phyloP scores from a whole-genome alignment of 768 basidiomycete genomes.

The Xerocomellus amylosporus region DNA sequence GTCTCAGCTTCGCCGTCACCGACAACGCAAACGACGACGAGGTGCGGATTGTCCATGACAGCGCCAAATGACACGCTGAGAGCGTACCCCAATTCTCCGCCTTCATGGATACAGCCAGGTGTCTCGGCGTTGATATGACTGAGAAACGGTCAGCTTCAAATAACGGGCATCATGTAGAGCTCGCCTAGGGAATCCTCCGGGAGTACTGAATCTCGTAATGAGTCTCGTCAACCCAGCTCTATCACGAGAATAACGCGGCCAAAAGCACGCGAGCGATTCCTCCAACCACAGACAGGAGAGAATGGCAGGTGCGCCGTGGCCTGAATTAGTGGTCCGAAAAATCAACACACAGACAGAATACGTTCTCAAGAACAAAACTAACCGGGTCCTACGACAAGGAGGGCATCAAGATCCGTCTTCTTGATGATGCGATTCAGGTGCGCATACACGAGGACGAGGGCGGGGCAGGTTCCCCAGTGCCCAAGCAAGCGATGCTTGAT shows the following conservation, averaged over 20 bases:
- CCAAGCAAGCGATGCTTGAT: conserved; percentile 82
- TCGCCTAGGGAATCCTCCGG: conserved; percentile 80
- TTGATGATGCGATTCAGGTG: conserved; percentile 66
- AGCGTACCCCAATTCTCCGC: conserved; percentile 88
- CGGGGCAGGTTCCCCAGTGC: conserved; percentile 84
- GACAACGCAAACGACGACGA: conserved; percentile 77
- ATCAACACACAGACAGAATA: not conserved
- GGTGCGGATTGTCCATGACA: conserved; percentile 88
- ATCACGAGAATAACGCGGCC: conserved; percentile 57
- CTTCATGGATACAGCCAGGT: conserved; percentile 89
- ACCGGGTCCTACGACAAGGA: conserved; percentile 83
- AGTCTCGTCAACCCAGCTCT: conserved; percentile 60
- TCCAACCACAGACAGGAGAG: conserved; percentile 88
- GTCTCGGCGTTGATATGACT: conserved; percentile 81
- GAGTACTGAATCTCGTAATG: conserved; percentile 72
- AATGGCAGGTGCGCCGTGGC: conserved; percentile 85
- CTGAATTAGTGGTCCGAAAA: conserved; percentile 23
- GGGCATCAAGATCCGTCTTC: conserved; percentile 56
- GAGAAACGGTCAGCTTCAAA: not conserved
- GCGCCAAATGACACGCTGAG: conserved; percentile 83
- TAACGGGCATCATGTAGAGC: conserved; percentile 4
- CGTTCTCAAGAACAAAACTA: conserved; percentile 2
- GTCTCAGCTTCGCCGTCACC: conserved; percentile 88
- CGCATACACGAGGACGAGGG: conserved; percentile 67
- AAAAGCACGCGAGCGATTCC: conserved; percentile 60